A percentile compares a stretch with the other conserved stretches of the same genome.
Conservation (phyloP, 106 monocot species). For the Dioscorea alata region DNA sequence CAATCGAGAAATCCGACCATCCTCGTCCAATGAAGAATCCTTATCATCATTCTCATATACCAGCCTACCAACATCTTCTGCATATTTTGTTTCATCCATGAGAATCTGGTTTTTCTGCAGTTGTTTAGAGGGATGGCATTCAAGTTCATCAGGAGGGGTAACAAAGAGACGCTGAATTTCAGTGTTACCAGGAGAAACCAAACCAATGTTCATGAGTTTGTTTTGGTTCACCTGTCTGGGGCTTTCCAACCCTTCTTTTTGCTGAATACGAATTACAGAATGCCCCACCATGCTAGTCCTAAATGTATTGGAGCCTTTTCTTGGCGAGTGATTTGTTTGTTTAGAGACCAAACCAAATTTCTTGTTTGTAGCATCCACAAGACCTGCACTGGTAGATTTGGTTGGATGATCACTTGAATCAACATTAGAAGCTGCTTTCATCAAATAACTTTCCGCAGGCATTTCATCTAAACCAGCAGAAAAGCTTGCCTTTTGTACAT, state of each 20-base stretch:
- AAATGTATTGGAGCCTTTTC: slow-evolving; percentile 15
- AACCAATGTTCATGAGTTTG: neutral
- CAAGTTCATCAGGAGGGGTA: neutral
- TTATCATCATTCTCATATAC: neutral
- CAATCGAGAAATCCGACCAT: neutral
- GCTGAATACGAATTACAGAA: slow-evolving; percentile 16
- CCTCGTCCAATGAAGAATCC: neutral
- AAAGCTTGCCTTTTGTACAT: slow-evolving; percentile 15
- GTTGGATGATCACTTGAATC: slow-evolving; percentile 13
- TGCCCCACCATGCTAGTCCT: slow-evolving; percentile 4
- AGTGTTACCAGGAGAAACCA: slow-evolving; percentile 1
- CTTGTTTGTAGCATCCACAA: slow-evolving; percentile 4
- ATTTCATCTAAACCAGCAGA: slow-evolving; percentile 13
- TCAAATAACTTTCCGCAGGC: slow-evolving; percentile 4
- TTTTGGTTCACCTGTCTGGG: neutral
- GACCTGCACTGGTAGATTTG: slow-evolving; percentile 9
- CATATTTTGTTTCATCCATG: slow-evolving; percentile 3
- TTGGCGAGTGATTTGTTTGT: slow-evolving; percentile 13
- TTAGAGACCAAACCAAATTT: slow-evolving; percentile 17
- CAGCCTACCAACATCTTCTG: neutral
- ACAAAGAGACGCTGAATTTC: slow-evolving; percentile 5
- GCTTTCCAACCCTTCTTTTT: slow-evolving; percentile 12
- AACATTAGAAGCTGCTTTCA: neutral
- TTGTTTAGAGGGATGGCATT: slow-evolving; percentile 1
- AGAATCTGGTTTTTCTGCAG: slow-evolving; percentile 1